Base-by-base conservation (phyloP, 2,329 filamentous ascomycete genomes). In the Penicillium sp. region DNA sequence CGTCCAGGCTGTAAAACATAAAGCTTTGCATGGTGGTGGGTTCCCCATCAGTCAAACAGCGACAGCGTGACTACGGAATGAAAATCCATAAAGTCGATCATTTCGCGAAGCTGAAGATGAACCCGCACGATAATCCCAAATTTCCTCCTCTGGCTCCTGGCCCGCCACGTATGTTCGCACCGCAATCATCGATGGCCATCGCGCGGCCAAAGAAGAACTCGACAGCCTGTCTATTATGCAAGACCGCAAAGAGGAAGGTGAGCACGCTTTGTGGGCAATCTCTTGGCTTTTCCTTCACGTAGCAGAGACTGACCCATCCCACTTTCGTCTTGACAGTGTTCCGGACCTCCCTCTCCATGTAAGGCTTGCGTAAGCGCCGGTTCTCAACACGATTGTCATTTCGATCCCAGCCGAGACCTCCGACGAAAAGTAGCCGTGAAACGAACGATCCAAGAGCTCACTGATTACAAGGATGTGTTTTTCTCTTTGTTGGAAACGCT, bases 341-440 rank as follows among this genome's bases (percentile, higher is more conserved):
- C 56, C 39, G 61, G 62, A 42, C 49, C 51, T 28, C 52, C 57
- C 7, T 41, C 51, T 15, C 62, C 63, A 9, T 67, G 64, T 43
- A 58, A 56, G 34, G 56, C 62, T 27, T 67, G 64, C 39, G 2
- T 39, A 16, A 42, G 49, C 32, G 52, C 45, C 25, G 32, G 32
- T 11, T 45, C 47, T 15, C 48, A 56, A 18, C 51, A 48, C 12
- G 46, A 56, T 27, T 67, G 64, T 31, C 45, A 52, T 5, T 66
- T 66, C 47, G 60, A 65, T 41, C 54, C 58, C 32, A 56, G 46
- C 11, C 54, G 56, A 25, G 64, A 67, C 35, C 44, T 62, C 3
- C 50, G 64, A 28, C 61, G 62, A 15, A 65, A 65, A 44, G 55
- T 62, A 12, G 57, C 55, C 23, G 54, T 57, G 11, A 64, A 62